Evolutionary conservation across 371 early-diverging fungal species (phyloP).

Genomic region (Zopfochytrium polystomum): DNA sequence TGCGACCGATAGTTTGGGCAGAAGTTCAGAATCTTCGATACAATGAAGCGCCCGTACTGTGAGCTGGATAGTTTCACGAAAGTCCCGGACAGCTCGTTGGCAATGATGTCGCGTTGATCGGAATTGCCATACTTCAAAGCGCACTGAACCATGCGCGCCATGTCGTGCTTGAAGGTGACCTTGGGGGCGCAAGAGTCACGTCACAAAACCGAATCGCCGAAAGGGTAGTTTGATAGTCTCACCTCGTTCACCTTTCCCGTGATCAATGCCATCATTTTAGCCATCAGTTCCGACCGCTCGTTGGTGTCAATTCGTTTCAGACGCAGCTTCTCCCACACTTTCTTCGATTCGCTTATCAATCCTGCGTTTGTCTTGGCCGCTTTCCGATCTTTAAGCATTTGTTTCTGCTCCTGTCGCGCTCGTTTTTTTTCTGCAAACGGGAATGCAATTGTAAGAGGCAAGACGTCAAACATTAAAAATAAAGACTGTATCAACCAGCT

Average conservation of each 20-base stretch:
- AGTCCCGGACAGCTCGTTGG: constrained; percentile 73
- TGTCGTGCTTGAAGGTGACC: constrained; percentile 93
- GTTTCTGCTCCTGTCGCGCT: constrained; percentile 54
- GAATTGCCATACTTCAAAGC: constrained; percentile 83
- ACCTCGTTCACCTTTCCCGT: constrained; percentile 81
- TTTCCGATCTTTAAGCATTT: constrained; percentile 64
- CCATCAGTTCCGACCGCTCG: constrained; percentile 67
- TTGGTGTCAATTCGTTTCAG: constrained; percentile 64
- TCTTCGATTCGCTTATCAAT: constrained; percentile 71
- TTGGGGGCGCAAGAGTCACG: constrained; percentile 19
- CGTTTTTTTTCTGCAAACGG: constrained; percentile 23
- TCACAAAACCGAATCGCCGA: neutral
- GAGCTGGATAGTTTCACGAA: constrained; percentile 72
- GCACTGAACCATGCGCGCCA: constrained; percentile 89
- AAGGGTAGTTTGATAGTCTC: constrained; percentile 20
- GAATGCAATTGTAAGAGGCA: neutral
- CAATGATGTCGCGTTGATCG: constrained; percentile 75
- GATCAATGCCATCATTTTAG: constrained; percentile 74
- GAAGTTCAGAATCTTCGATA: constrained; percentile 80
- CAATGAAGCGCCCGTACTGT: constrained; percentile 87
- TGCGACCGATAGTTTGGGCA: constrained; percentile 67
- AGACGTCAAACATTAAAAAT: neutral
- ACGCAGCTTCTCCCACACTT: constrained; percentile 84
- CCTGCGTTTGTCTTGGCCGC: constrained; percentile 66
- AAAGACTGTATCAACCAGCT: constrained; percentile 1